A percentile compares a stretch with the other conserved stretches of the same genome.
Evolutionary conservation across 441 rosid species (phyloP).

Genomic region (Cnidoscolus chayamansa): DNA sequence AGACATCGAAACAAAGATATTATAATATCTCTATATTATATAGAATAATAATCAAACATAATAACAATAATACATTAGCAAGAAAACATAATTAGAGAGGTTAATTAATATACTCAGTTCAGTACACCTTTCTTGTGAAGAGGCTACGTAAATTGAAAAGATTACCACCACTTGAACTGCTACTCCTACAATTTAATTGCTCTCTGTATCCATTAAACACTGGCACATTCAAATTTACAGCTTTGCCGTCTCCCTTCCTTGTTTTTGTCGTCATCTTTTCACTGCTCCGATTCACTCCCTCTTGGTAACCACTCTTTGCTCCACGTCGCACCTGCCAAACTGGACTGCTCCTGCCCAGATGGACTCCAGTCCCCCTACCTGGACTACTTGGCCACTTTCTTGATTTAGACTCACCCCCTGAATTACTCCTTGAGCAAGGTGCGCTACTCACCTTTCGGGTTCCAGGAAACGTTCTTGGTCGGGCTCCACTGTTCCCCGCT

Average conservation of each 20-base stretch:
- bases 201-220: slow-evolving; percentile 58
- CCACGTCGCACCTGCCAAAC: slow-evolving; percentile 73
- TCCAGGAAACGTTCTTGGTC: slow-evolving; percentile 46
- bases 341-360: slow-evolving; percentile 75
- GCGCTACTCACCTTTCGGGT: slow-evolving; percentile 81
- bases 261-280: slow-evolving; percentile 27
- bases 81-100: neutral
- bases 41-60: too few relatives aligned
- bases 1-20: too few relatives aligned
- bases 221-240: slow-evolving; percentile 64
- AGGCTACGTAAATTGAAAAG: slow-evolving; percentile 63
- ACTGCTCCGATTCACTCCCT: slow-evolving; percentile 35
- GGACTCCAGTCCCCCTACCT: slow-evolving; percentile 55
- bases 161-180: slow-evolving; percentile 15
- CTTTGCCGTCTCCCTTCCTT: slow-evolving; percentile 25
- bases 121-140: slow-evolving; percentile 32
- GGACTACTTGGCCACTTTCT: slow-evolving; percentile 80
- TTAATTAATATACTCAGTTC: neutral
- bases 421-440: slow-evolving; percentile 86
- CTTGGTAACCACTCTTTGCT: slow-evolving; percentile 20
- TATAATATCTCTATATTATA: too few relatives aligned
- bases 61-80: too few relatives aligned
- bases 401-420: slow-evolving; percentile 74
- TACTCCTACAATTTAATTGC: slow-evolving; percentile 57
- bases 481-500: slow-evolving; percentile 56